Conservation (phyloP, 768 basidiomycete genomes). For the Agaricus subrufescens region DNA sequence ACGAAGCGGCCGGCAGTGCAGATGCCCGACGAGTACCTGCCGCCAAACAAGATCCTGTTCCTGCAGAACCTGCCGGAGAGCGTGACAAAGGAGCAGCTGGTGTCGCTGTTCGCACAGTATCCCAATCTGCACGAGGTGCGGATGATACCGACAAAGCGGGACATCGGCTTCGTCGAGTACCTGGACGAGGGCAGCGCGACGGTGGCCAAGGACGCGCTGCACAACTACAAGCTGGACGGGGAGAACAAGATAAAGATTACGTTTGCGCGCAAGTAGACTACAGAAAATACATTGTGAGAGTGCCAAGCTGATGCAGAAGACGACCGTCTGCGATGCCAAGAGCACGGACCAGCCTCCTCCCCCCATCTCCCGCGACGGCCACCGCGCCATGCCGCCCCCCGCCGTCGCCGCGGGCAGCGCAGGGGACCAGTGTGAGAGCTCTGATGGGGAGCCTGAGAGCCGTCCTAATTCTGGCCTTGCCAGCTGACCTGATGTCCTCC, state of each 20-base stretch:
- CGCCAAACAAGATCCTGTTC: constrained; percentile 99
- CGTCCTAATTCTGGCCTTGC: constrained; percentile 9
- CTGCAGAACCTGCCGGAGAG: constrained; percentile 93
- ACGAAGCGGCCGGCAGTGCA: constrained; percentile 82
- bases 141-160: constrained; percentile 94
- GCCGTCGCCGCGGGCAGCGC: neutral
- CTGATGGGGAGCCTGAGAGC: constrained; percentile 2
- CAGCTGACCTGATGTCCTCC: constrained; percentile 2
- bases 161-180: constrained; percentile 98
- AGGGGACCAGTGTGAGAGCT: constrained; percentile 1
- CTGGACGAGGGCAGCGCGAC: constrained; percentile 89
- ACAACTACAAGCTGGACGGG: constrained; percentile 96
- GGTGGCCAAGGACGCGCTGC: constrained; percentile 90
- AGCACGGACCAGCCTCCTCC: neutral
- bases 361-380: constrained; percentile 1
- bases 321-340: constrained; percentile 4
- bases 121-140: constrained; percentile 96
- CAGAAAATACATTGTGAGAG: constrained; percentile 34
- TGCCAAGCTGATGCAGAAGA: constrained; percentile 9
- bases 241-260: constrained; percentile 98
- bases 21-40: constrained; percentile 99
- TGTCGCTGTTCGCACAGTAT: constrained; percentile 92
- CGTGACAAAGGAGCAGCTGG: constrained; percentile 89
- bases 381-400: neutral
- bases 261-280: constrained; percentile 66